phyloP scores from a whole-genome alignment of 176 grass and related monocot species.

The Oryza meyeriana region DNA sequence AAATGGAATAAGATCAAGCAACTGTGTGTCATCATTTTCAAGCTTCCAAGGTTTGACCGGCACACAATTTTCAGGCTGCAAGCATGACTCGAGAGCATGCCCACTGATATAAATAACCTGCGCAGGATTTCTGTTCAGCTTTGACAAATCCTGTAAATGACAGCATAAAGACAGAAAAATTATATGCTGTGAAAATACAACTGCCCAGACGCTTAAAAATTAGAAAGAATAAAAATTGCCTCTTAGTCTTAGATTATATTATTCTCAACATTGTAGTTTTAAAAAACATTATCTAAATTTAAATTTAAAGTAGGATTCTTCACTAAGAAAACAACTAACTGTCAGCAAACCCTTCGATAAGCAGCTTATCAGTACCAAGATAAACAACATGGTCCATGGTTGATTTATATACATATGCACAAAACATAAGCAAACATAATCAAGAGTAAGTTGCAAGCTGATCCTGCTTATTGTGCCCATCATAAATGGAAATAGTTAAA shows the following conservation, averaged over 20 bases:
- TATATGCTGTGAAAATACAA: not conserved
- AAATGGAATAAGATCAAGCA: constrained; percentile 97
- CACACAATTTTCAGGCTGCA: constrained; percentile 85
- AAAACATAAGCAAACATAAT: not conserved
- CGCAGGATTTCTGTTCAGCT: constrained; percentile 90
- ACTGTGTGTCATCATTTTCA: constrained; percentile 86
- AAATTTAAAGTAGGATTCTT: not conserved
- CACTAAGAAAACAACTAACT: not conserved
- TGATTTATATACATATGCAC: not conserved
- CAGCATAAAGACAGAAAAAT: not conserved
- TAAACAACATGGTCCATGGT: constrained; percentile 8
- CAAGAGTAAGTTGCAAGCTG: not conserved
- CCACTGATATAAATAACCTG: constrained; percentile 86
- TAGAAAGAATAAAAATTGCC: not conserved
- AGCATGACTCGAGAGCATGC: constrained; percentile 71
- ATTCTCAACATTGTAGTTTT: not conserved
- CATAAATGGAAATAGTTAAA: not conserved
- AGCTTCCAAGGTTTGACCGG: constrained; percentile 88
- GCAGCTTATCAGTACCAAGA: not conserved
- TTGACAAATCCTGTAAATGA: constrained; percentile 72
- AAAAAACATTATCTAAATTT: constrained; percentile 4
- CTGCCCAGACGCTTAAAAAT: not conserved
- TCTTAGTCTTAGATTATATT: not conserved
- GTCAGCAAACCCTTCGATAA: not conserved
- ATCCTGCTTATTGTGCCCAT: not conserved